Base-by-base conservation (phyloP, 768 basidiomycete species). In the Favolaschia claudopus region DNA sequence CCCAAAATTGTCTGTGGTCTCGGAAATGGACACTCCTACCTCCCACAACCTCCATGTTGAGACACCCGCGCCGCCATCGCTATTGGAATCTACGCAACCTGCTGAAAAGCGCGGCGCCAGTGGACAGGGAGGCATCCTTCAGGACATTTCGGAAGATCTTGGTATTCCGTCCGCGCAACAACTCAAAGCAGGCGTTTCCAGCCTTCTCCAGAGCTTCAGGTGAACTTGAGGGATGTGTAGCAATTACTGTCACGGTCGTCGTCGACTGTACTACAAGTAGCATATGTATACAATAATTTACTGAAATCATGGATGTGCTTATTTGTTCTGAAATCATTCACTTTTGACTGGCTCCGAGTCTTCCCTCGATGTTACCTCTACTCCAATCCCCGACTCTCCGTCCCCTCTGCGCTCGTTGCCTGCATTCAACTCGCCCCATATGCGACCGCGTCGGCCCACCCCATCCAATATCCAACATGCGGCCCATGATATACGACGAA, bases 401-500 rank as follows among this genome's bases (percentile, higher is more conserved):
- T 38, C 25, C 57, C 14, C 31, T 54, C 38, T 32, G 17, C 6
- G 62, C 44, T 8, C 67, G 67, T 15, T 48, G 44, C 7, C 55
- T 66, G 20, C 63, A 56, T 47, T 52, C 70, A 68, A 50, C 60
- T 56, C 29, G 28, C 64, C 2, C 72, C 69, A 17, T 52, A 45
- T 55, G 70, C 68, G 60, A 77, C 67, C 74, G 78, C 36, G 75
- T 93, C 33, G 92, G 89, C 2, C 90, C 91, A 20, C 88, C 90
- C 28, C 84, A 95, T 69, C 88, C 91, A 9, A 68, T 91, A 46
- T 93, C 92, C 10, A 85, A 95, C 76, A 78, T 95, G 58, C 86
- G 93, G 2, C 91, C 92, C 4, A 80, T 92, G 54, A 77, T 93
- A 38, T 93, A 94, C 75, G 86, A 88, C 66, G 84, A 88, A n/a